Evolutionary conservation across 2,329 filamentous ascomycete genomes (phyloP), one percentile per base, ranked within the genome.

Genomic region (Neophaeococcomyces mojaviensis): DNA sequence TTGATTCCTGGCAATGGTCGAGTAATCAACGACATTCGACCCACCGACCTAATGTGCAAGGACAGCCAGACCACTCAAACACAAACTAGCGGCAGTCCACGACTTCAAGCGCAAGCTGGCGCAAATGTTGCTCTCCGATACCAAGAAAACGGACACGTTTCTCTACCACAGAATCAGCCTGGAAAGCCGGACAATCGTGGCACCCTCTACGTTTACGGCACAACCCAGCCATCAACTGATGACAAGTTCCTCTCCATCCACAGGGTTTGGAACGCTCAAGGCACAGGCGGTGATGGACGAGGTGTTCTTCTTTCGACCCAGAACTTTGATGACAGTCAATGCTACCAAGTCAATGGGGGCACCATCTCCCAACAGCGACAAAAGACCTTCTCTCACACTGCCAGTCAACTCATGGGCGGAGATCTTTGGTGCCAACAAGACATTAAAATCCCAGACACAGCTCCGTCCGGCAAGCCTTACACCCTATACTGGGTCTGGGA

Each of bases 401-500:
- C 70, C 2, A 74, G 79, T 48, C 65, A 71, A 40, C 62, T 73
- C 24, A 73, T 73, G 63, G 78, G 76, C 20, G 65, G 67, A 37
- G 78, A 83, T 57, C 71, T 89, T 41, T 82, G 76, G 69, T 97
- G 92, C 67, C 89, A 96, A 65, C 82, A 82, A 30, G 82, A 92
- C 59, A 70, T 96, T 39, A 73, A 81, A 59, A 70, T 98, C 12
- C 92, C 92, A 0, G 60, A 70, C 4, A 76, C 84, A 55, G 69
- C 79, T 38, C 64, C 74, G n/a, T 64, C 71, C 8, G 79, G 80
- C 36, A 76, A 81, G 24, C 74, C 75, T 22, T 86, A 89, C 63
- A 90, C 88, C 2, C 68, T 95, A 42, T 94, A 95, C 72, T 97
- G 90, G 90, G 83, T 96, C 37, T 97, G 92, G 92, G 84, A 94